These are phyloP conservation scores for Dothiorella sarmentorum DNA, from an alignment of 2,329 filamentous ascomycete species.

Conservation along the genomic window DNA sequence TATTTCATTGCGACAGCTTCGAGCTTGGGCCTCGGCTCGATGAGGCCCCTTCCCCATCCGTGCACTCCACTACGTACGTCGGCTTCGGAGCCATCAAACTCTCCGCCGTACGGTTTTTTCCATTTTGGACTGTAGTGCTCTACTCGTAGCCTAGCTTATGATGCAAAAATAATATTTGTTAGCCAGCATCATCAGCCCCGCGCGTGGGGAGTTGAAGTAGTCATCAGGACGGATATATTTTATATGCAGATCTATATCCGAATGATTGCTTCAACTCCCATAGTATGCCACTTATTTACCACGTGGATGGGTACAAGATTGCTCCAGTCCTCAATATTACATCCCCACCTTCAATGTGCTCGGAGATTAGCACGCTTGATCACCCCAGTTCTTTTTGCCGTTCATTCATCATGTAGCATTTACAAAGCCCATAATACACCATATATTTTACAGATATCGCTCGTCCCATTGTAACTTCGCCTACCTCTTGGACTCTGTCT, in stretches of 20 bases:
- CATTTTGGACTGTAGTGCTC: neutral
- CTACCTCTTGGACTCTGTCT: neutral
- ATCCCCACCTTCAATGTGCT: too few species aligned
- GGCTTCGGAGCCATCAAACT: neutral
- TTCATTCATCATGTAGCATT: neutral
- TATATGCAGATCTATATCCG: too few species aligned
- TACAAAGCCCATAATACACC: neutral
- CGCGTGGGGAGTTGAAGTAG: too few species aligned
- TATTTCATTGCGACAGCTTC: neutral
- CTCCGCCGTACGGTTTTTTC: neutral
- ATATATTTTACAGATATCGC: neutral
- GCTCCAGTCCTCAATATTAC: too few species aligned
- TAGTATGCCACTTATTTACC: neutral
- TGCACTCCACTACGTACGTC: too few species aligned
- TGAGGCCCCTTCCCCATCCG: conserved; percentile 2
- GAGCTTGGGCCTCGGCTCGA: conserved; percentile 1
- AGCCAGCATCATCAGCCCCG: too few species aligned
- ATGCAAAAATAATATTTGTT: too few species aligned
- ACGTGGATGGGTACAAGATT: too few species aligned
- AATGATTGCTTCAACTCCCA: too few species aligned
- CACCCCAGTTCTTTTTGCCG: too few species aligned
- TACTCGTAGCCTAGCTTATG: too few species aligned
- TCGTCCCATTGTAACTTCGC: neutral
- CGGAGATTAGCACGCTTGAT: neutral
- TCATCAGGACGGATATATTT: too few species aligned